Percentiles rank a stretch among this genome's conserved stretches.
Evolutionary conservation across 2,329 filamentous ascomycete genomes (phyloP).

Genomic region (Alternaria gaisen): DNA sequence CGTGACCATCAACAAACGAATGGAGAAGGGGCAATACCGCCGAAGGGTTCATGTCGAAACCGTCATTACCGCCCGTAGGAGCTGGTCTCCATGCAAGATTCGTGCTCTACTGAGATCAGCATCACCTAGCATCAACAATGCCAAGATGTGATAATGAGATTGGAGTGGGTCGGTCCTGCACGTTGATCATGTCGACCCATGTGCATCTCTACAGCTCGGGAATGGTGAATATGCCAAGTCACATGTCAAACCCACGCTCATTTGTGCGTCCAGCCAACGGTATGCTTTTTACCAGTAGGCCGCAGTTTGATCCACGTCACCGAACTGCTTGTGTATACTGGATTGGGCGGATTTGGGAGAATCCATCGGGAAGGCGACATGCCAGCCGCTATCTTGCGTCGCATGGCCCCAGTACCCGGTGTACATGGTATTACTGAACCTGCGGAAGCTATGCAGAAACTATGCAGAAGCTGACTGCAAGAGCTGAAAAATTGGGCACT

Average conservation of each 20-base stretch:
- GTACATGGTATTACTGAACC: conserved; percentile 9
- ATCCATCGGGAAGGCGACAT: neutral
- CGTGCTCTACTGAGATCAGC: conserved; percentile 15
- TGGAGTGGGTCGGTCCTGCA: conserved; percentile 12
- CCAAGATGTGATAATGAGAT: conserved; percentile 9
- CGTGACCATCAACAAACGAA: conserved; percentile 1
- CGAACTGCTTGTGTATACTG: conserved; percentile 6
- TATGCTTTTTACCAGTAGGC: conserved; percentile 9
- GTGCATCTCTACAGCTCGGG: conserved; percentile 1
- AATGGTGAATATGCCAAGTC: conserved; percentile 13
- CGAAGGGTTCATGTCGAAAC: conserved; percentile 12
- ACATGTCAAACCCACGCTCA: conserved; percentile 6
- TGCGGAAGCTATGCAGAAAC: conserved; percentile 7
- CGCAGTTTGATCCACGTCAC: conserved; percentile 4
- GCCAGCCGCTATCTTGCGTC: neutral
- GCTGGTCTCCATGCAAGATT: conserved; percentile 8
- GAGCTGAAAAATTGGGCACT: conserved; percentile 7
- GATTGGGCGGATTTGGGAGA: neutral
- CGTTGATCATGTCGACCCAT: conserved; percentile 14
- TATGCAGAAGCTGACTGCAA: conserved; percentile 14
- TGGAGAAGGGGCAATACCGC: conserved; percentile 10
- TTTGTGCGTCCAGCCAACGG: conserved; percentile 1
- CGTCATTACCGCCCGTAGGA: conserved; percentile 8
- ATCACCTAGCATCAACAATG: conserved; percentile 9
- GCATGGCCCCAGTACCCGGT: conserved; percentile 4